Conservation (phyloP, 140 eudicot genomes). For the Cichorium intybus region DNA sequence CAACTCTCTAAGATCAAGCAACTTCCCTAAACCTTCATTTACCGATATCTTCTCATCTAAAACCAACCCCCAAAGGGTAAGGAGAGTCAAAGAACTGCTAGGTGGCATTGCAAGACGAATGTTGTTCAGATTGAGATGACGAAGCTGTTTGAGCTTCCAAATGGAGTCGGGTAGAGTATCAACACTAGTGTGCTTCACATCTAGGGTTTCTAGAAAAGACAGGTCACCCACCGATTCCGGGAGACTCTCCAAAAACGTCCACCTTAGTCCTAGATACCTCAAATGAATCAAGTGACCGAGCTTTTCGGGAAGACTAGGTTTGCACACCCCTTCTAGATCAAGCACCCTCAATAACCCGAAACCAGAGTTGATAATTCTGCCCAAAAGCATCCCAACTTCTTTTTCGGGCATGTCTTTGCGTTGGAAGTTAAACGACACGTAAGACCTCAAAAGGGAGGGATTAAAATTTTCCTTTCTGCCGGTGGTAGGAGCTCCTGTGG, state of each 20-base stretch:
- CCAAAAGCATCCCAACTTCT: constrained; percentile 44
- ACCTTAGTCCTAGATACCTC: constrained; percentile 59
- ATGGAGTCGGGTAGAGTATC: constrained; percentile 49
- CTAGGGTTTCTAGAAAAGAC: constrained; percentile 53
- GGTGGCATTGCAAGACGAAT: constrained; percentile 37
- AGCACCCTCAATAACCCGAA: constrained; percentile 56
- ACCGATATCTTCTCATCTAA: constrained; percentile 34
- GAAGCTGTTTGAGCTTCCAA: constrained; percentile 52
- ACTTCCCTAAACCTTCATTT: constrained; percentile 31
- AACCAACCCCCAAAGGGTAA: constrained; percentile 55
- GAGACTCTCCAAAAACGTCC: constrained; percentile 50
- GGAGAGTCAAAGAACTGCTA: constrained; percentile 30
- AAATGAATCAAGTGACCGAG: constrained; percentile 46
- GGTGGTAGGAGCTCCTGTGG: neutral
- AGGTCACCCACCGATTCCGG: constrained; percentile 56
- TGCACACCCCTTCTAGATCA: constrained; percentile 65
- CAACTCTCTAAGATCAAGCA: constrained; percentile 38
- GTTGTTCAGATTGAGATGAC: constrained; percentile 52
- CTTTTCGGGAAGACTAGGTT: constrained; percentile 53
- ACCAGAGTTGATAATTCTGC: constrained; percentile 21
- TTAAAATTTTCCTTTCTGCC: neutral
- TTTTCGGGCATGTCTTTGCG: constrained; percentile 45
- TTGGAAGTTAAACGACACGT: constrained; percentile 45
- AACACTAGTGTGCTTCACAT: constrained; percentile 53
- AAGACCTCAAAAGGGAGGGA: constrained; percentile 40